A percentile compares a stretch with the other conserved stretches of the same genome.
Evolutionary conservation across 2,329 filamentous ascomycete species (phyloP).

Genomic region (Chalaropsis ovoidea): DNA sequence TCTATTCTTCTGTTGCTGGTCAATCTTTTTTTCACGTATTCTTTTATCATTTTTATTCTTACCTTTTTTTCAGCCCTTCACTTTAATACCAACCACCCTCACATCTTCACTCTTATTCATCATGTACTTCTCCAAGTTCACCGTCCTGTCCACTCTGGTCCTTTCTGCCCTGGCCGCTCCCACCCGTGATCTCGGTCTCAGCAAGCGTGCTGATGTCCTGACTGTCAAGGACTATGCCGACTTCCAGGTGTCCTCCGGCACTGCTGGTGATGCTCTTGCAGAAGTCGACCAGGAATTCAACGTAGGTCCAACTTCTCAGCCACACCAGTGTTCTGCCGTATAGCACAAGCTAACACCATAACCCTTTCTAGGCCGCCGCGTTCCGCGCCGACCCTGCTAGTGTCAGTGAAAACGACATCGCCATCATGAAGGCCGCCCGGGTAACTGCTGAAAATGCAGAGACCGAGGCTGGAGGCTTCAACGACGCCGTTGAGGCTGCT

Average conservation of each 20-base stretch:
- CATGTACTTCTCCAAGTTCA: slow-evolving; percentile 35
- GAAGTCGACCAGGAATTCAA: slow-evolving; percentile 48
- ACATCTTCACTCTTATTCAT: slow-evolving; percentile 26
- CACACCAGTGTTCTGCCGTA: neutral
- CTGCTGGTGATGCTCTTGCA: slow-evolving; percentile 43
- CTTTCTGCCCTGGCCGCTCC: slow-evolving; percentile 34
- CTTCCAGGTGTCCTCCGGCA: slow-evolving; percentile 44
- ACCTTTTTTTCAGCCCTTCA: slow-evolving; percentile 6
- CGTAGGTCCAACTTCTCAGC: slow-evolving; percentile 31
- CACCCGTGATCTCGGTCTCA: slow-evolving; percentile 31
- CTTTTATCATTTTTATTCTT: slow-evolving; percentile 10
- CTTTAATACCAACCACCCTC: slow-evolving; percentile 12
- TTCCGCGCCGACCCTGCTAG: slow-evolving; percentile 35
- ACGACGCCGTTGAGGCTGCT: slow-evolving; percentile 43
- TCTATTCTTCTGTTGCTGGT: slow-evolving; percentile 23
- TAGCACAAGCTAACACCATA: neutral
- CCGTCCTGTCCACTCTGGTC: slow-evolving; percentile 34
- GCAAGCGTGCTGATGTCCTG: slow-evolving; percentile 30
- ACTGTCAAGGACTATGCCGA: slow-evolving; percentile 31
- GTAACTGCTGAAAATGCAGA: slow-evolving; percentile 46
- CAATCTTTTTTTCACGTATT: slow-evolving; percentile 14
- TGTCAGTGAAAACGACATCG: slow-evolving; percentile 40
- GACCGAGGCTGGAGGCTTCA: slow-evolving; percentile 40
- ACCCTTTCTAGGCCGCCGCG: slow-evolving; percentile 32
- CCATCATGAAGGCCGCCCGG: slow-evolving; percentile 42